Evolutionary conservation across 73 alveolate genomes (phyloP).

Genomic region (Uronychia setigera): DNA sequence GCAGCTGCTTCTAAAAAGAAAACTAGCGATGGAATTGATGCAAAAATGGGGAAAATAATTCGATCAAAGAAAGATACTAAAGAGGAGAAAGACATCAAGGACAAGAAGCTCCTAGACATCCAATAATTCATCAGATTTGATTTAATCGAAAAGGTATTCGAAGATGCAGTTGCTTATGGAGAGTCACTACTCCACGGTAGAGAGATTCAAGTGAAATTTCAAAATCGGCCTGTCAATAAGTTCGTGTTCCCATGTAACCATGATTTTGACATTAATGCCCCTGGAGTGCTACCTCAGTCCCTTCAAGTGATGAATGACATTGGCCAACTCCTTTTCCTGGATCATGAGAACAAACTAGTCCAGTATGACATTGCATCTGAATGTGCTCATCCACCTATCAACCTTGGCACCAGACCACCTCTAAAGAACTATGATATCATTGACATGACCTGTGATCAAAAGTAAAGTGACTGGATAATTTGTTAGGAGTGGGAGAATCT

Average conservation of each 20-base stretch:
- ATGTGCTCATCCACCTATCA: conserved; percentile 28
- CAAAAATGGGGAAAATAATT: conserved; percentile 44
- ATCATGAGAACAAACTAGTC: conserved; percentile 47
- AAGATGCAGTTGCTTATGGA: conserved; percentile 49
- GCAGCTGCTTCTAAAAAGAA: conserved; percentile 19
- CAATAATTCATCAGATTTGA: conserved; percentile 9
- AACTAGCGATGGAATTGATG: conserved; percentile 46
- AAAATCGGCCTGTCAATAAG: conserved; percentile 54
- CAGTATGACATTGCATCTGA: conserved; percentile 59
- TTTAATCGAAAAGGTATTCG: conserved; percentile 18
- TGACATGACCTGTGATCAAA: conserved; percentile 58
- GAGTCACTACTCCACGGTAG: conserved; percentile 60
- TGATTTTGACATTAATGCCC: conserved; percentile 52
- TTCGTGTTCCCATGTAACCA: conserved; percentile 49
- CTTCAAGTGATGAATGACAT: conserved; percentile 42
- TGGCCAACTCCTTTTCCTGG: conserved; percentile 54
- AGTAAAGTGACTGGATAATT: too few species aligned
- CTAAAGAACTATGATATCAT: conserved; percentile 55
- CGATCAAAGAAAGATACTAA: conserved; percentile 5
- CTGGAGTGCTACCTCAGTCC: conserved; percentile 57
- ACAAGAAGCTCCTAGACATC: background rate
- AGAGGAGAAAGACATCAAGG: conserved; percentile 25
- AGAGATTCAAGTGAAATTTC: conserved; percentile 50
- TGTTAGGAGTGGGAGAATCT: conserved; percentile 55
- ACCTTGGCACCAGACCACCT: conserved; percentile 72